Evolutionary conservation across 2,329 filamentous ascomycete species (phyloP).

Genomic region (Monosporascus sp.): DNA sequence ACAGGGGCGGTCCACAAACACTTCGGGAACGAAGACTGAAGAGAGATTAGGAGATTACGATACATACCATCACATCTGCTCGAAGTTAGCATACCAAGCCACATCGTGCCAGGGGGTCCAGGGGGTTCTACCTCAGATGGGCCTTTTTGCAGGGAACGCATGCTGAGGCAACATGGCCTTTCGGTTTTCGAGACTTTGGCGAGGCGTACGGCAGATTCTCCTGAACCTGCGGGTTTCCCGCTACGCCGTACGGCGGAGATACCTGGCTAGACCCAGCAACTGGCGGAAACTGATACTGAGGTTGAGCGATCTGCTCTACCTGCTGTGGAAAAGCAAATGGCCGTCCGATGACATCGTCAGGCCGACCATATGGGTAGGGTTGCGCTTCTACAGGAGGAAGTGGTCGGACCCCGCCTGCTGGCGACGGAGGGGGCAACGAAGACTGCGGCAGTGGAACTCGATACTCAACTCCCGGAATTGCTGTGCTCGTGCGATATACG

Average conservation of each 20-base stretch:
- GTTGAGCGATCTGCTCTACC: constrained; percentile 27
- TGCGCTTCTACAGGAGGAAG: constrained; percentile 35
- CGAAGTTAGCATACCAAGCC: constrained; percentile 25
- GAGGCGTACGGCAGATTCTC: constrained; percentile 47
- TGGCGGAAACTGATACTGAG: constrained; percentile 30
- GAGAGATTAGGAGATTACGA: constrained; percentile 11
- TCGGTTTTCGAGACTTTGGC: constrained; percentile 62
- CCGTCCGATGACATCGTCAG: constrained; percentile 31
- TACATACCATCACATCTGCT: constrained; percentile 60
- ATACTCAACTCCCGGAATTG: constrained; percentile 32
- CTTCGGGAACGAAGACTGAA: not conserved
- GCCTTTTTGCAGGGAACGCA: constrained; percentile 83
- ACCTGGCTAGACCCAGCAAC: constrained; percentile 26
- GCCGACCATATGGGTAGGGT: constrained; percentile 34
- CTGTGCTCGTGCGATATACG: constrained; percentile 41
- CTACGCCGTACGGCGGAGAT: constrained; percentile 22
- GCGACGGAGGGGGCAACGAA: constrained; percentile 15
- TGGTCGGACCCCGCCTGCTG: constrained; percentile 24
- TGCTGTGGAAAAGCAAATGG: constrained; percentile 28
- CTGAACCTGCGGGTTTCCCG: constrained; percentile 31
- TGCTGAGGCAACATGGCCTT: constrained; percentile 77
- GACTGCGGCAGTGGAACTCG: constrained; percentile 28
- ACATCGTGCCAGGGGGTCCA: constrained; percentile 3
- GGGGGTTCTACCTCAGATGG: constrained; percentile 59
- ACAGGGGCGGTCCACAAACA: too few relatives aligned